Evolutionary conservation across 257 asterid genomes (phyloP), one percentile per base, ranked within the genome.

Genomic region (Jasminum sambac): DNA sequence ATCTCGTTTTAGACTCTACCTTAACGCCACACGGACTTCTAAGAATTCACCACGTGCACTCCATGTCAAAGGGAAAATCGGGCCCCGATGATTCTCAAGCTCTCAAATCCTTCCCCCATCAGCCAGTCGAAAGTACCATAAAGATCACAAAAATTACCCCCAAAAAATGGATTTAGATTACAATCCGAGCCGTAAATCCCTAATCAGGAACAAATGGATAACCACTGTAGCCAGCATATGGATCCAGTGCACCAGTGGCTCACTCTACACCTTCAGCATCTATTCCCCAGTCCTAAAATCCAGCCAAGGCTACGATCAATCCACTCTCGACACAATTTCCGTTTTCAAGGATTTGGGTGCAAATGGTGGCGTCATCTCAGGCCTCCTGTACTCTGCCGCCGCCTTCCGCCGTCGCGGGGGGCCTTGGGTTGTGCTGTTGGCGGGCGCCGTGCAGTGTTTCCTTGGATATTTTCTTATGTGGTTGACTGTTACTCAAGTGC

Each of bases 331-430:
- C 82, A 84, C 89, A 19, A 83, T 94, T 0, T 89, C 96, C 1
- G 94, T 91, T 21, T 88, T 85, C 90, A 91, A 94, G 52, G 98
- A 94, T 85, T 60, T 94, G 75, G 95, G 96, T 16, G 96, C 97
- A 69, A 91, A 94, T 85, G 84, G 84, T 77, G 97, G 97, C 1
- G 57, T 85, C 50, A 82, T 94, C 25, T 83, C 97, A 68, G 99
- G 99, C 2, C 64, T 94, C 16, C 91, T 91, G 38, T 93, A 89
- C 85, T 67, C 94, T 72, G 80, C 93, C 64, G 76, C 78, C 58
- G 62, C 9, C 7, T 8, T n/a, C 13, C 52, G 21, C 64, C 64
- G 39, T 59, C 23, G 73, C 1, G 68, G 83, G 3, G 90, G 93
- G 3, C 97, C 99, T 0, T 89, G 97, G 99, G 44, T 81, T 74